Conservation (phyloP, 2,329 filamentous ascomycete genomes). For the Paecilomyces niveus region DNA sequence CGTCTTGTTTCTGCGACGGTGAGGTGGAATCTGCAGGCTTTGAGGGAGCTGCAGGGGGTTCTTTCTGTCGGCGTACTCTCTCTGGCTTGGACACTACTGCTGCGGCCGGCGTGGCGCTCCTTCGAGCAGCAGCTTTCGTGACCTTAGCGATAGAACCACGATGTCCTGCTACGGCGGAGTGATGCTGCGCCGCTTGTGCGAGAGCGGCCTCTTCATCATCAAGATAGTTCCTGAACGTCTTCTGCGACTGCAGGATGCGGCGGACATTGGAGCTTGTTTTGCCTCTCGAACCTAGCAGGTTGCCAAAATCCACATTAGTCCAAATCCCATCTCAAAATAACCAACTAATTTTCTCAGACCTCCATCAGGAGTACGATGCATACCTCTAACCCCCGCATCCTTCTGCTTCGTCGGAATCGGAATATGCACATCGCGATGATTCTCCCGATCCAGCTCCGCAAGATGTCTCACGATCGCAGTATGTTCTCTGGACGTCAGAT, state of each 20-base stretch:
- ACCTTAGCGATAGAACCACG: slow-evolving; percentile 12
- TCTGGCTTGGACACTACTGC: slow-evolving; percentile 5
- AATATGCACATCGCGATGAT: slow-evolving; percentile 64
- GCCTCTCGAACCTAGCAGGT: slow-evolving; percentile 22
- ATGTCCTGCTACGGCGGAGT: slow-evolving; percentile 11
- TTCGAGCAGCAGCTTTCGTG: slow-evolving; percentile 16
- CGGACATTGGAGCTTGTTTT: slow-evolving; percentile 42
- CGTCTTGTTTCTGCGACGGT: slow-evolving; percentile 1
- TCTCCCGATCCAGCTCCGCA: slow-evolving; percentile 75
- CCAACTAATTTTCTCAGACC: not conserved
- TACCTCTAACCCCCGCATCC: slow-evolving; percentile 37
- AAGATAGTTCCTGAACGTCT: slow-evolving; percentile 45
- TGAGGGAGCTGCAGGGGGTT: slow-evolving; percentile 6
- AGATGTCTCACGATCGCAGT: slow-evolving; percentile 75
- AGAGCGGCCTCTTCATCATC: slow-evolving; percentile 44
- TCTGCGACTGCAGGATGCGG: slow-evolving; percentile 42
- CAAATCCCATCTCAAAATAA: not conserved
- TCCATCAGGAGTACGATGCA: not conserved
- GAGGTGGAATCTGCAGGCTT: not conserved
- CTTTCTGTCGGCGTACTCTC: slow-evolving; percentile 12
- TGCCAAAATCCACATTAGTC: slow-evolving; percentile 1
- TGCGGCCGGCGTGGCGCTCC: slow-evolving; percentile 20
- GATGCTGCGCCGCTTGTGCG: slow-evolving; percentile 14
- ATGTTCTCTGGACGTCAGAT: slow-evolving; percentile 74
- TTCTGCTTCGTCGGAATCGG: slow-evolving; percentile 52